Conservation (phyloP, 805 yeast genomes). For the Priceomyces melissophilus region DNA sequence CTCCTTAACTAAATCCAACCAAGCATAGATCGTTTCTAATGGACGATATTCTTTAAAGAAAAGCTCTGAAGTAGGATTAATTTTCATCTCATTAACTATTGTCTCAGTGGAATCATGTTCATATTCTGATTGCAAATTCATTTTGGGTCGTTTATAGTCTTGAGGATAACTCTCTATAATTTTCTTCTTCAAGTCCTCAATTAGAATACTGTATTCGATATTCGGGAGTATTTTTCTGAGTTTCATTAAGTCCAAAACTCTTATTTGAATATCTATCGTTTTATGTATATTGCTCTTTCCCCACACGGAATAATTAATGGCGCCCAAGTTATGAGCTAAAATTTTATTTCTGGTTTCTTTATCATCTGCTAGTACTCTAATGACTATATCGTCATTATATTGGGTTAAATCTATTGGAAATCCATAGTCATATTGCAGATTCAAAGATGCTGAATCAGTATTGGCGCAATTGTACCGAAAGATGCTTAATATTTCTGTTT, state of each 20-base stretch:
- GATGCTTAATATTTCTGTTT: not conserved
- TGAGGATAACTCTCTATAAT: slow-evolving; percentile 55
- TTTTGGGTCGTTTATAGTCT: slow-evolving; percentile 4
- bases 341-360: slow-evolving; percentile 12
- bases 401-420: slow-evolving; percentile 40
- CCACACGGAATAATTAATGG: slow-evolving; percentile 41
- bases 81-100: slow-evolving; percentile 11
- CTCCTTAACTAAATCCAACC: slow-evolving; percentile 61
- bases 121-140: slow-evolving; percentile 2
- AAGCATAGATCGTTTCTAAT: slow-evolving; percentile 62
- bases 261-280: slow-evolving; percentile 19
- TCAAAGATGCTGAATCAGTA: not conserved
- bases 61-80: slow-evolving; percentile 36
- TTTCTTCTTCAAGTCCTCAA: slow-evolving; percentile 55
- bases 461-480: not conserved
- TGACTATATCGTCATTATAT: slow-evolving; percentile 42
- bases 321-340: slow-evolving; percentile 8
- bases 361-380: slow-evolving; percentile 37
- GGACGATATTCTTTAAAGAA: slow-evolving; percentile 73
- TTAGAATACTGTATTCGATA: slow-evolving; percentile 38
- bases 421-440: slow-evolving; percentile 10
- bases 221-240: slow-evolving; percentile 19
- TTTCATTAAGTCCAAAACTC: slow-evolving; percentile 16
- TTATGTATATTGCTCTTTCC: slow-evolving; percentile 25
- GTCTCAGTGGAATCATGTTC: slow-evolving; percentile 12